These are phyloP conservation scores for Kwoniella shandongensis DNA, from an alignment of 768 basidiomycete genomes.

Conservation along the genomic window DNA sequence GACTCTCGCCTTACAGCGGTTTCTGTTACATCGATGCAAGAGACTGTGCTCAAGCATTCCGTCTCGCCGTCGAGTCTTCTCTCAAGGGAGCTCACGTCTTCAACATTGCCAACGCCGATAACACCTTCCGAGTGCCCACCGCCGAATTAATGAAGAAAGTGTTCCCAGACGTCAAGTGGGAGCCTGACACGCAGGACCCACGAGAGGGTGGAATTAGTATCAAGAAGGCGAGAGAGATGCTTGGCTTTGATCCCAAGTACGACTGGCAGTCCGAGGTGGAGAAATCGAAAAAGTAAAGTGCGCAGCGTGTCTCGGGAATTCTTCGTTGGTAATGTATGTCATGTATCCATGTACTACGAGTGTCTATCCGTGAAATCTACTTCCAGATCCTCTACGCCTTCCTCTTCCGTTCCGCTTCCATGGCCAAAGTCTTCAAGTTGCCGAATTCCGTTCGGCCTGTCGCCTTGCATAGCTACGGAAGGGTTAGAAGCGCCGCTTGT, in stretches of 20 bases:
- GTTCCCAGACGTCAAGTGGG: conserved; percentile 42
- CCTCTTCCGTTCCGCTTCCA: conserved; percentile 38
- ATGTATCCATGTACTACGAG: background rate
- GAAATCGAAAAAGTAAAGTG: conserved; percentile 19
- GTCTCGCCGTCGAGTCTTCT: conserved; percentile 38
- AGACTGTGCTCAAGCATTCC: conserved; percentile 49
- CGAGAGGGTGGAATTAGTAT: conserved; percentile 46
- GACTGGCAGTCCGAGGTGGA: conserved; percentile 46
- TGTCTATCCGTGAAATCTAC: background rate
- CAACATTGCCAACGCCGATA: conserved; percentile 51
- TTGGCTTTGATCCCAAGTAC: conserved; percentile 46
- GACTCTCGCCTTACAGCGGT: conserved; percentile 29
- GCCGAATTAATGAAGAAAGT: conserved; percentile 43
- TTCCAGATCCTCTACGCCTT: background rate
- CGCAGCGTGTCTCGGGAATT: no score
- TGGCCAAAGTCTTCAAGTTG: conserved; percentile 43
- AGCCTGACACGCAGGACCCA: conserved; percentile 43
- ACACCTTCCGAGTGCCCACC: conserved; percentile 34
- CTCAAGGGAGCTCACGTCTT: conserved; percentile 47
- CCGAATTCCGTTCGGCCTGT: conserved; percentile 51
- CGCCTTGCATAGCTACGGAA: conserved; percentile 45
- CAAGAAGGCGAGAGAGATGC: conserved; percentile 48
- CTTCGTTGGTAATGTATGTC: background rate
- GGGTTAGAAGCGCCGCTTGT: background rate
- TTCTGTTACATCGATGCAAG: conserved; percentile 51